Base-by-base conservation (phyloP, 176 grass and related monocot species). In the Rhynchospora tenuis region DNA sequence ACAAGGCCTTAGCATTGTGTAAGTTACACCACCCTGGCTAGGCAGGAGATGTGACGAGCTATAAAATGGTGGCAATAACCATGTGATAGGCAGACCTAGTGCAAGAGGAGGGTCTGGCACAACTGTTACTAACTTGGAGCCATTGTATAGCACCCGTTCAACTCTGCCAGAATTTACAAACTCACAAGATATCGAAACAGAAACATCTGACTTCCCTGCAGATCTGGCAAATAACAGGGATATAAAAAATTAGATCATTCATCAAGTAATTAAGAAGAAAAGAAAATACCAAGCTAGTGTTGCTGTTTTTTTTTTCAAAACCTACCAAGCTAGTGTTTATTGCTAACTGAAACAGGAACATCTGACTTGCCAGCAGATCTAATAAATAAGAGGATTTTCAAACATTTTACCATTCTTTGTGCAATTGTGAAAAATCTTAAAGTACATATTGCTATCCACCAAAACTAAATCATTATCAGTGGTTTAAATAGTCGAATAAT, bases 11-110 rank as follows among this genome's bases (percentile, higher is more conserved):
- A 94, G 81, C 47, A 94, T 67, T 88, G 90, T 91, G 81, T 98
- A 98, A 80, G 60, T 91, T 55, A 92, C 55, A 15, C 86, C 74
- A 4, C 58, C 81, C 71, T 82, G 89, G 84, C 78, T 85, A 87
- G 92, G 95, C 69, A 98, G 85, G 76, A 98, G 85, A 59, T 83
- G 79, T 50, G 73, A 90, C 52, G 87, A 88, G 19, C 88, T 94
- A 85, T 91, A 98, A 71, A 93, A 98, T 20, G 95, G 92, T 54
- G 95, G 95, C 15, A 98, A 87, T 83, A 98, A 59, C 95, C 89
- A 98, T 71, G 95, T 98, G 80, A 90, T 84, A 80, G 87, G 89
- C 79, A 94, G 74, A 61, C 86, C 92, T 62, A 92, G 92, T 58
- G 92, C 90, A 33, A 98, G 85, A 42, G 95, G 95, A 88, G 92